Conservation (phyloP, 768 basidiomycete species). For the Strobilomyces dryophilus region DNA sequence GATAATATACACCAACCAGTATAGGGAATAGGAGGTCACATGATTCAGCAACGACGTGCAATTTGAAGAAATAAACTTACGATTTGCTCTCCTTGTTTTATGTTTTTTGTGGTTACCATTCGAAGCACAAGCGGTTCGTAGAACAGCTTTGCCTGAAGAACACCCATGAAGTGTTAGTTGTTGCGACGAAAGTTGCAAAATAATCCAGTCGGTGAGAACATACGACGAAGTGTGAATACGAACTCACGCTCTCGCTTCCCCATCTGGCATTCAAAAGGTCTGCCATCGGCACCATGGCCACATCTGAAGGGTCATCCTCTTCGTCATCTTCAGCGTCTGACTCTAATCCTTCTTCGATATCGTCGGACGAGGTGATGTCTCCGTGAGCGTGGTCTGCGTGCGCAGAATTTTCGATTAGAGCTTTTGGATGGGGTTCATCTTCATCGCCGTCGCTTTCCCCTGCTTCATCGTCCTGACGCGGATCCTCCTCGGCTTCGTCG, state of each 20-base stretch:
- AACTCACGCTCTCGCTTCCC: slow-evolving; percentile 74
- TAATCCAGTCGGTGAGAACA: not conserved
- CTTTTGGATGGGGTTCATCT: slow-evolving; percentile 18
- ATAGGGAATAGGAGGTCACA: not conserved
- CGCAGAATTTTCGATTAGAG: slow-evolving; percentile 24
- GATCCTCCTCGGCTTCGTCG: slow-evolving; percentile 21
- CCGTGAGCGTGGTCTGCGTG: slow-evolving; percentile 26
- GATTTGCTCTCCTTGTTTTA: slow-evolving; percentile 81
- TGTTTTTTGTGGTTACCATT: slow-evolving; percentile 77
- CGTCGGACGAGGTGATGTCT: slow-evolving; percentile 1
- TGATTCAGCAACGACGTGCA: too few species aligned
- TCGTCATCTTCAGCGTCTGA: slow-evolving; percentile 41
- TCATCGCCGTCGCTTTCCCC: slow-evolving; percentile 30
- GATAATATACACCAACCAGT: not conserved
- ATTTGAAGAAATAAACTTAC: slow-evolving; percentile 40
- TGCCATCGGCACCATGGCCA: slow-evolving; percentile 94
- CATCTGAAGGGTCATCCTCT: slow-evolving; percentile 56
- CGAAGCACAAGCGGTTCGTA: slow-evolving; percentile 66
- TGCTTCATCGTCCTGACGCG: slow-evolving; percentile 11
- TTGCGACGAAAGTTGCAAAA: not conserved
- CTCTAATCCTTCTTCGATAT: slow-evolving; percentile 29
- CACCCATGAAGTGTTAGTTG: not conserved
- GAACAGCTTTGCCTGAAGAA: slow-evolving; percentile 73
- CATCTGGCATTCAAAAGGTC: slow-evolving; percentile 93
- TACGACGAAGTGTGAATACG: not conserved